Evolutionary conservation across 1,284 basidiomycete genomes (phyloP), one percentile per base, ranked within the genome.

Genomic region (Rhizoctonia solani): DNA sequence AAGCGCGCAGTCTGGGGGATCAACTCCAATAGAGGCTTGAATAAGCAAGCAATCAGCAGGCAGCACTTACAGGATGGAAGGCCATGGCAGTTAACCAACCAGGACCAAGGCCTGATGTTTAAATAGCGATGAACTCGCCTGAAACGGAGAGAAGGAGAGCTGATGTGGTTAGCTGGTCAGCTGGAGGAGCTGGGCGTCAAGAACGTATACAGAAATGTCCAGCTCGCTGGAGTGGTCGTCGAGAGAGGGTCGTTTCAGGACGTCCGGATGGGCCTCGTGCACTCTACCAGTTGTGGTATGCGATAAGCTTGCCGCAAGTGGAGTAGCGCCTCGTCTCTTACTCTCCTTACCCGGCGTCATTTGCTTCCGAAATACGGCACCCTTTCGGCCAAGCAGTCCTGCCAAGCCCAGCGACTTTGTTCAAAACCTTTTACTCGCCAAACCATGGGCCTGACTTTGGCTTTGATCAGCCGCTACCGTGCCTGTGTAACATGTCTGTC

Each of bases 331-430:
- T 39, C 9, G 37, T n/a, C n/a, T n/a, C n/a, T n/a, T n/a, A 39
- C 37, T 39, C 37, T 8, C 16, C 65, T 49, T 41, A 54, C 50
- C 25, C 68, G 23, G 25, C 52, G 47, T 69, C 54, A 70, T 47
- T 59, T 39, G 58, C 49, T 27, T 54, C 52, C 55, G 37, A n/a
- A 39, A 54, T 50, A 1, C 44, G 42, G 58, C 39, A 50, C 63
- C 56, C 52, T 52, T 19, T 47, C 59, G 44, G 42, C 50, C 37
- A 39, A 52, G 52, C 54, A 56, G 29, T 70, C 37, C 11, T 32
- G 42, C 63, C 1, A 34, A 46, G 16, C 72, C 73, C 63, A 74
- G 41, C 71, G 44, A 8, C 37, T 16, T 16, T 39, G 37, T 16
- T 8, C 37, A 8, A 39, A 16, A 8, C 8, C 37, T 39, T 16